These are phyloP conservation scores for Ganoderma resinaceum DNA, from an alignment of 1,284 basidiomycete species.

Conservation along the genomic window DNA sequence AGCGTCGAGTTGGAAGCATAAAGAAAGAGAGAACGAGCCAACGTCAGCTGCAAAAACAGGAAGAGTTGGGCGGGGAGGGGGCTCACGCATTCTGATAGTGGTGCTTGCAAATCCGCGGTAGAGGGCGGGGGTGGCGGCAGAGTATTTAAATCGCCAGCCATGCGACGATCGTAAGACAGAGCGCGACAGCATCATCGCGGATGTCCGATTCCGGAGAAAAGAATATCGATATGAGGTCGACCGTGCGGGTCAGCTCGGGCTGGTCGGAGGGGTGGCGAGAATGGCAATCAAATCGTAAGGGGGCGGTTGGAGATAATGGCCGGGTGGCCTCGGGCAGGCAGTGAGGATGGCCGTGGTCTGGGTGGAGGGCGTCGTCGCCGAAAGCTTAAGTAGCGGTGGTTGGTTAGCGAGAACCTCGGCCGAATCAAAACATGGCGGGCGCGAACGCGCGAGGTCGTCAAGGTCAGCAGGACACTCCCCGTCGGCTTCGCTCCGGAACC, in stretches of 20 bases:
- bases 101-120: constrained; percentile 41
- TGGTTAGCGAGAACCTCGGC: constrained; percentile 30
- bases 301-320: too few species aligned
- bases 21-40: background rate
- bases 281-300: too few species aligned
- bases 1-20: background rate
- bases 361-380: background rate
- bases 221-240: background rate
- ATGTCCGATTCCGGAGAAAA: background rate
- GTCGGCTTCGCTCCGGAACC: background rate
- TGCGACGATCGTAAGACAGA: constrained; percentile 24
- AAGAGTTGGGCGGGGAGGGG: background rate
- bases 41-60: background rate
- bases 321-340: background rate
- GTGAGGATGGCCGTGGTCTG: background rate
- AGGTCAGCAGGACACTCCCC: constrained; percentile 17
- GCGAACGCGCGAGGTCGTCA: background rate
- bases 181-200: constrained; percentile 25
- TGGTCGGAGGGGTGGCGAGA: background rate
- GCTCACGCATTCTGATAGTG: constrained; percentile 40
- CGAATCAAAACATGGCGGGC: constrained; percentile 22
- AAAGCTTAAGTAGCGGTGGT: background rate
- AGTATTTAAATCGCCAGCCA: constrained; percentile 20
- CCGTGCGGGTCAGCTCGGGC: background rate
- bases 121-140: constrained; percentile 3